These are phyloP conservation scores for Tephrocybe sp. DNA, from an alignment of 768 basidiomycete genomes.

Conservation along the genomic window DNA sequence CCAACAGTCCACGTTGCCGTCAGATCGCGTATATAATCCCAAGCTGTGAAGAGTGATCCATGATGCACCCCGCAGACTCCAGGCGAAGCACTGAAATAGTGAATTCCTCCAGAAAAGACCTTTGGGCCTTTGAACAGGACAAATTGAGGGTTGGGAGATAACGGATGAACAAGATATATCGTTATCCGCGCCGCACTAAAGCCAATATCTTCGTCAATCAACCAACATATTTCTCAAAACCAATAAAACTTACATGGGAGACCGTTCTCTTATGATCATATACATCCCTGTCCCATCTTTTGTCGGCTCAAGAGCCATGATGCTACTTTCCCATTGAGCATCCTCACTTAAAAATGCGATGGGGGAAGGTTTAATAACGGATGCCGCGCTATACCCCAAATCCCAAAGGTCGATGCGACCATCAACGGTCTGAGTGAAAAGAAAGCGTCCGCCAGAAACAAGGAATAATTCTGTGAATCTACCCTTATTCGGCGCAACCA, in stretches of 20 bases:
- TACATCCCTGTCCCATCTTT: constrained; percentile 3
- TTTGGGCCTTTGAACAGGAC: neutral
- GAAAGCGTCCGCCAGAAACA: constrained; percentile 8
- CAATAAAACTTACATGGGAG: neutral
- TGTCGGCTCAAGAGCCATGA: constrained; percentile 4
- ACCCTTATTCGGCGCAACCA: neutral
- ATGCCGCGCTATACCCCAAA: constrained; percentile 2
- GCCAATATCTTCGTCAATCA: neutral
- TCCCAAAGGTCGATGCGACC: constrained; percentile 9
- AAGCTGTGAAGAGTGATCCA: neutral
- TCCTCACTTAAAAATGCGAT: constrained; percentile 7
- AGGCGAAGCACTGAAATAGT: constrained; percentile 5
- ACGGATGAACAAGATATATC: constrained; percentile 1
- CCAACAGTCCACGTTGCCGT: constrained; percentile 6
- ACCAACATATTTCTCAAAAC: neutral
- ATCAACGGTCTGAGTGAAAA: constrained; percentile 8
- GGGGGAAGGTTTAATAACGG: neutral
- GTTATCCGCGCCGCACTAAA: neutral
- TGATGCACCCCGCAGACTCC: constrained; percentile 3
- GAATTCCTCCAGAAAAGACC: neutral
- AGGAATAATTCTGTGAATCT: constrained; percentile 6
- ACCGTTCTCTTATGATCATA: constrained; percentile 6
- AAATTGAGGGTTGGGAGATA: constrained; percentile 2
- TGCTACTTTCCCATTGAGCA: constrained; percentile 4
- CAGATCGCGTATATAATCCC: constrained; percentile 2